Evolutionary conservation across 371 early-diverging fungal species (phyloP).

Genomic region (Haplosporangium sp.): DNA sequence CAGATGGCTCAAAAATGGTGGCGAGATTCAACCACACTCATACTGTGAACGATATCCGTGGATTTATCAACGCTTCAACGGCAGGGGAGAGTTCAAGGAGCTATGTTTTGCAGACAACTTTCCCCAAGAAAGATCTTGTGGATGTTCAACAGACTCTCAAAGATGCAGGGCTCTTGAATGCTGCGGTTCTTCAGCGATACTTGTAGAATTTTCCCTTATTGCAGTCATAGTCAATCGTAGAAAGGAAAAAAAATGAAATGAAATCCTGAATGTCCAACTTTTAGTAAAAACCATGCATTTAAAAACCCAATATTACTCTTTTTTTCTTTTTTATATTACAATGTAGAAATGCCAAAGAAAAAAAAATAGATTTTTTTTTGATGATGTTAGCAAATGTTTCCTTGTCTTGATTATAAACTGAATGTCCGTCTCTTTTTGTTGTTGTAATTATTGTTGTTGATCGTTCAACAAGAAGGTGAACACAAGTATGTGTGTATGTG

Average conservation of each 20-base stretch:
- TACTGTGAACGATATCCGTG: constrained; percentile 86
- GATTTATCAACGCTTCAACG: constrained; percentile 73
- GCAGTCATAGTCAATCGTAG: too few relatives aligned
- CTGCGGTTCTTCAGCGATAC: constrained; percentile 86
- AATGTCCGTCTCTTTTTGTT: too few relatives aligned
- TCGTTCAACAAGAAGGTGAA: background rate
- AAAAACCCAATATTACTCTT: too few relatives aligned
- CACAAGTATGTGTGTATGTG: background rate
- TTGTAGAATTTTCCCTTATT: constrained; percentile 53
- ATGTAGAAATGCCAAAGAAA: background rate
- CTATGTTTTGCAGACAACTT: constrained; percentile 84
- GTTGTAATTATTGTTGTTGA: too few relatives aligned
- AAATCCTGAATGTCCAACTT: background rate
- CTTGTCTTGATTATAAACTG: too few relatives aligned
- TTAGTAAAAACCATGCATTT: too few relatives aligned
- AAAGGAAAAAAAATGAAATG: background rate
- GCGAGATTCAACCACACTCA: constrained; percentile 92
- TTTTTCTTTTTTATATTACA: background rate
- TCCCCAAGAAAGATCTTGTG: constrained; percentile 82
- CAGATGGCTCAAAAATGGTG: constrained; percentile 89
- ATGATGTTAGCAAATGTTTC: too few relatives aligned
- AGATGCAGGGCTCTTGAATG: constrained; percentile 86
- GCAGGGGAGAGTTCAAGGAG: constrained; percentile 64
- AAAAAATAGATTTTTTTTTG: background rate
- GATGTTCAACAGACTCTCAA: constrained; percentile 78